These are phyloP conservation scores for Coniosporium tulheliwenetii DNA, from an alignment of 2,329 filamentous ascomycete species.

Conservation along the genomic window DNA sequence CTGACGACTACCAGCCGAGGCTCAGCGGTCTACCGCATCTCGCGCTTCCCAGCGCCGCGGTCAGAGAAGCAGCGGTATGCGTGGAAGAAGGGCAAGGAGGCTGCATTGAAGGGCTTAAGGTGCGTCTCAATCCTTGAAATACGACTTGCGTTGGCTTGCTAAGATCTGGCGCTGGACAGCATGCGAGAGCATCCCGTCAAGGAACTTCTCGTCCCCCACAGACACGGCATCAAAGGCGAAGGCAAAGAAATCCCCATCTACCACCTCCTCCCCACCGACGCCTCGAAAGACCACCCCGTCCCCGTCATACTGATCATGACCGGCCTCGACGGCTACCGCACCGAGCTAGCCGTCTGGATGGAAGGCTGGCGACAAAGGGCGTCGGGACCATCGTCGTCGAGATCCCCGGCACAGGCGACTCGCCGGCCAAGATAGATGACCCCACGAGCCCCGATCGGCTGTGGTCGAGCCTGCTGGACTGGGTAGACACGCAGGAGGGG, in stretches of 20 bases:
- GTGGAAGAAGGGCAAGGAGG: slow-evolving; percentile 49
- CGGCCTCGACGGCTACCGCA: slow-evolving; percentile 43
- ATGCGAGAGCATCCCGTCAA: slow-evolving; percentile 38
- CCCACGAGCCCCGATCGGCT: slow-evolving; percentile 35
- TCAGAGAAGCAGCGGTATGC: slow-evolving; percentile 39
- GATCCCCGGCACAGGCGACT: slow-evolving; percentile 43
- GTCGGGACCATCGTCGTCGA: slow-evolving; percentile 36
- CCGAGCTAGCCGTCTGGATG: slow-evolving; percentile 37
- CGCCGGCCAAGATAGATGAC: slow-evolving; percentile 31
- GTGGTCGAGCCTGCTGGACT: slow-evolving; percentile 38
- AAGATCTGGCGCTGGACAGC: slow-evolving; percentile 13
- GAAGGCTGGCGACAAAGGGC: slow-evolving; percentile 33
- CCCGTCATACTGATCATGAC: slow-evolving; percentile 41
- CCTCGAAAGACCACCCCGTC: slow-evolving; percentile 24
- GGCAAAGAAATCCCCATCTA: slow-evolving; percentile 46
- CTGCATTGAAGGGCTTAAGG: slow-evolving; percentile 40
- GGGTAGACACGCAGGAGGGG: slow-evolving; percentile 29
- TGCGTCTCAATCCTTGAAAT: slow-evolving; percentile 2
- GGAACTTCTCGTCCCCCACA: slow-evolving; percentile 48
- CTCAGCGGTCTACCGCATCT: slow-evolving; percentile 57
- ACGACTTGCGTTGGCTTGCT: slow-evolving; percentile 6
- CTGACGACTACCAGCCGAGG: slow-evolving; percentile 31
- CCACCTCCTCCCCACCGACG: slow-evolving; percentile 40
- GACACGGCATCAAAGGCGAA: slow-evolving; percentile 33
- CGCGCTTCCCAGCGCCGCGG: slow-evolving; percentile 46